These are phyloP conservation scores for Leccinellum luteum DNA, from an alignment of 768 basidiomycete genomes.

Conservation along the genomic window DNA sequence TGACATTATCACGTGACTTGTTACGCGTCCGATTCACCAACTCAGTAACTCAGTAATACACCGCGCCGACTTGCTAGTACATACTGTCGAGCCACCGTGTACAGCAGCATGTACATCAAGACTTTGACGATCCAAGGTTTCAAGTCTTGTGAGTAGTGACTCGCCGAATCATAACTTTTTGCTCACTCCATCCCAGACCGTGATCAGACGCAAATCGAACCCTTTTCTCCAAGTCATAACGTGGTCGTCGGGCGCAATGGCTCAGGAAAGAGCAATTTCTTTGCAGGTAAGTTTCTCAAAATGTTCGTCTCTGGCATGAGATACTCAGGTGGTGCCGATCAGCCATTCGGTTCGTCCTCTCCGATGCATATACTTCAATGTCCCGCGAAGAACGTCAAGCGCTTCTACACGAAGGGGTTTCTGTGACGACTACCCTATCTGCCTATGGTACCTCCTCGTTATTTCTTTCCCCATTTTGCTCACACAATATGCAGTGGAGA, in stretches of 20 bases:
- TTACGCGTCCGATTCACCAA: constrained; percentile 9
- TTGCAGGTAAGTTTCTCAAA: constrained; percentile 61
- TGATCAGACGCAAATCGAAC: constrained; percentile 90
- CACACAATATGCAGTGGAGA: constrained; percentile 55
- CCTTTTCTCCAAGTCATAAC: constrained; percentile 91
- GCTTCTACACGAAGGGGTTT: constrained; percentile 92
- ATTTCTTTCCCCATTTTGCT: not conserved
- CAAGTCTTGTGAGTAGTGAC: constrained; percentile 77
- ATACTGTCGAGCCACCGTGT: not conserved
- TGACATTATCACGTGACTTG: constrained; percentile 18
- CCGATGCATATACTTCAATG: constrained; percentile 97
- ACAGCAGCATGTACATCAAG: constrained; percentile 69
- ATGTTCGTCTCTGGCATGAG: not conserved
- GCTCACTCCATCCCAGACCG: constrained; percentile 48
- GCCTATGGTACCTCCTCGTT: constrained; percentile 67
- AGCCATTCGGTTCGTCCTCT: constrained; percentile 97
- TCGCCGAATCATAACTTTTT: not conserved
- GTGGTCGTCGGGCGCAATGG: constrained; percentile 98
- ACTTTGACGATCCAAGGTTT: constrained; percentile 92
- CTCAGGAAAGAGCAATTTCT: constrained; percentile 98
- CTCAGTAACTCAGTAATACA: no score
- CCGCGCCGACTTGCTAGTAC: no score
- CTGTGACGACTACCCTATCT: constrained; percentile 82
- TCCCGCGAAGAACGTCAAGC: constrained; percentile 88
- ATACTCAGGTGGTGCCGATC: constrained; percentile 5